phyloP scores from a whole-genome alignment of 176 grass and related monocot species.

The Miscanthus lutarioriparius region DNA sequence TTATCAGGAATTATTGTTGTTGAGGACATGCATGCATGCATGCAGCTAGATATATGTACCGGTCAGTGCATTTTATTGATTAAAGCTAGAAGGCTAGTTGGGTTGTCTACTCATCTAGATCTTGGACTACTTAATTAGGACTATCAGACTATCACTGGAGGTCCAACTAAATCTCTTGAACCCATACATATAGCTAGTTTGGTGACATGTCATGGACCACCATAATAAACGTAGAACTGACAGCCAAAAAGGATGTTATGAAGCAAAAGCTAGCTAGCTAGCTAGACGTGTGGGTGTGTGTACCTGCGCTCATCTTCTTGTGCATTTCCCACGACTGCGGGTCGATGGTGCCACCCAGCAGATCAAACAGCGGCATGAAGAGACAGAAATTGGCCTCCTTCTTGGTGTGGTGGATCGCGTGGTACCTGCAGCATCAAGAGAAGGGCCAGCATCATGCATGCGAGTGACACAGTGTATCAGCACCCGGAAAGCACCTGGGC shows the following conservation, averaged over 20 bases:
- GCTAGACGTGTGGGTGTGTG: background rate
- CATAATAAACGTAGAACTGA: background rate
- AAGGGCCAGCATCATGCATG: too few species aligned
- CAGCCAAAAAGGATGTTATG: background rate
- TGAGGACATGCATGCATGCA: too few species aligned
- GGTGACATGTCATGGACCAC: background rate
- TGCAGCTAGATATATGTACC: too few species aligned
- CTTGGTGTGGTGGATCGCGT: conserved; percentile 71
- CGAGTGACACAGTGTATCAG: too few species aligned
- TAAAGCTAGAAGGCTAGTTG: background rate
- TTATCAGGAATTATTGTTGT: too few species aligned
- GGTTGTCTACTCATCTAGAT: background rate
- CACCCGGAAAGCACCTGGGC: too few species aligned
- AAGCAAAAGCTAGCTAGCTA: too few species aligned
- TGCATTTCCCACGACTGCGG: conserved; percentile 64
- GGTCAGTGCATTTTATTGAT: too few species aligned
- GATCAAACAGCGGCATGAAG: conserved; percentile 97
- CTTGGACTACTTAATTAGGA: background rate
- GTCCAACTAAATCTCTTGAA: background rate
- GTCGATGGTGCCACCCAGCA: conserved; percentile 71
- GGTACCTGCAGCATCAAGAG: conserved; percentile 55
- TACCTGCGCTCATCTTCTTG: conserved; percentile 58
- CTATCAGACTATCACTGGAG: background rate
- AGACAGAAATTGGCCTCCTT: conserved; percentile 85
- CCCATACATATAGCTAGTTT: background rate